Conservation (phyloP, 202 grass and related monocot genomes). For the Setaria italica region DNA sequence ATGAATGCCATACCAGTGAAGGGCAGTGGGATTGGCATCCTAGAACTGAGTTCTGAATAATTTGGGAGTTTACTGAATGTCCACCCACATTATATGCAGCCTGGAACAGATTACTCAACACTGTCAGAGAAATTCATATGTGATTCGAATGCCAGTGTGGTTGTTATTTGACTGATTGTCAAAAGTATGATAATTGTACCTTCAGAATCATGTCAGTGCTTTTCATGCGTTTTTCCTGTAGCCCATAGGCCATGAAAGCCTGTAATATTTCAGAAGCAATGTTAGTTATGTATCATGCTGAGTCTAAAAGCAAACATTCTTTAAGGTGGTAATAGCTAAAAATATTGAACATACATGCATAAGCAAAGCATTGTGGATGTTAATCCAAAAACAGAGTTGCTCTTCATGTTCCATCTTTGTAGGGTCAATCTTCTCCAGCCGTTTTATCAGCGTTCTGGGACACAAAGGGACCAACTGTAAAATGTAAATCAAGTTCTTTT, state of each 20-base stretch:
- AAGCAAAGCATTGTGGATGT: slow-evolving; percentile 97
- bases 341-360: slow-evolving; percentile 82
- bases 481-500: slow-evolving; percentile 22
- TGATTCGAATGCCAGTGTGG: neutral
- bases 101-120: slow-evolving; percentile 55
- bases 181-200: slow-evolving; percentile 50
- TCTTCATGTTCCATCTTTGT: slow-evolving; percentile 79
- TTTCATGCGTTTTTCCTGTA: slow-evolving; percentile 88
- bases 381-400: slow-evolving; percentile 94
- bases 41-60: slow-evolving; percentile 88
- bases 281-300: slow-evolving; percentile 35
- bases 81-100: slow-evolving; percentile 94
- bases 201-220: slow-evolving; percentile 83
- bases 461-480: slow-evolving; percentile 22
- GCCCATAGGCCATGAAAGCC: slow-evolving; percentile 96
- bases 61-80: slow-evolving; percentile 80
- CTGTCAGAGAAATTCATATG: slow-evolving; percentile 25
- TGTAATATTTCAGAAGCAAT: slow-evolving; percentile 51
- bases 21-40: slow-evolving; percentile 90
- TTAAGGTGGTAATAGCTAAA: neutral
- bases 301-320: slow-evolving; percentile 29
- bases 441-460: slow-evolving; percentile 74
- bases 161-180: neutral
- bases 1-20: slow-evolving; percentile 63
- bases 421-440: slow-evolving; percentile 85